phyloP scores from a whole-genome alignment of 2,329 filamentous ascomycete species.

The Botrytis porri region DNA sequence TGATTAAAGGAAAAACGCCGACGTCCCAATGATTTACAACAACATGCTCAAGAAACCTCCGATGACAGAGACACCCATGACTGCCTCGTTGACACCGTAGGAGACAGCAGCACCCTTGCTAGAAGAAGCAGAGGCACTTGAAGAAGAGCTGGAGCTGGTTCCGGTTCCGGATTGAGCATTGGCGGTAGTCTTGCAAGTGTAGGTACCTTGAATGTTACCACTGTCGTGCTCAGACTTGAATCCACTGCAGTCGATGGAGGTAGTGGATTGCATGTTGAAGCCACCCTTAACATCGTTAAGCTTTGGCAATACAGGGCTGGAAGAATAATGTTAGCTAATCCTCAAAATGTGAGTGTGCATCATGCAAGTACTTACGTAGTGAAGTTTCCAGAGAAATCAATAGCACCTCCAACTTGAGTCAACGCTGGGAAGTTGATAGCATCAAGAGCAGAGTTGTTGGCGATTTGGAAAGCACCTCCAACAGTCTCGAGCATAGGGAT shows the following conservation, averaged over 20 bases:
- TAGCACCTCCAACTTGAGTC: conserved; percentile 68
- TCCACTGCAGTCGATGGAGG: conserved; percentile 32
- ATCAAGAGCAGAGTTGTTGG: conserved; percentile 79
- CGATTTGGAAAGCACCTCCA: conserved; percentile 77
- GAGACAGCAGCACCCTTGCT: conserved; percentile 41
- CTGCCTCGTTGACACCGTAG: conserved; percentile 39
- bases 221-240: conserved; percentile 34
- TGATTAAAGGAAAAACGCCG: conserved; percentile 38
- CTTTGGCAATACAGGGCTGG: conserved; percentile 66
- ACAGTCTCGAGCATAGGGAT: conserved; percentile 67
- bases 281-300: conserved; percentile 68
- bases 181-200: conserved; percentile 42
- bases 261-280: conserved; percentile 54
- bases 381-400: conserved; percentile 84
- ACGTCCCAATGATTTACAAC: conserved; percentile 43
- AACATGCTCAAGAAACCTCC: conserved; percentile 45
- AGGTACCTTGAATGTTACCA: conserved; percentile 47
- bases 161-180: conserved; percentile 33
- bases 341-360: not conserved
- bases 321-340: conserved; percentile 36
- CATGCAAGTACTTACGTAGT: conserved; percentile 59
- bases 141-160: conserved; percentile 32
- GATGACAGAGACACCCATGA: conserved; percentile 44
- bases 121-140: conserved; percentile 34
- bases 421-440: conserved; percentile 62